phyloP scores from a whole-genome alignment of 2,329 filamentous ascomycete species.

The Hirsutella rhossiliensis region DNA sequence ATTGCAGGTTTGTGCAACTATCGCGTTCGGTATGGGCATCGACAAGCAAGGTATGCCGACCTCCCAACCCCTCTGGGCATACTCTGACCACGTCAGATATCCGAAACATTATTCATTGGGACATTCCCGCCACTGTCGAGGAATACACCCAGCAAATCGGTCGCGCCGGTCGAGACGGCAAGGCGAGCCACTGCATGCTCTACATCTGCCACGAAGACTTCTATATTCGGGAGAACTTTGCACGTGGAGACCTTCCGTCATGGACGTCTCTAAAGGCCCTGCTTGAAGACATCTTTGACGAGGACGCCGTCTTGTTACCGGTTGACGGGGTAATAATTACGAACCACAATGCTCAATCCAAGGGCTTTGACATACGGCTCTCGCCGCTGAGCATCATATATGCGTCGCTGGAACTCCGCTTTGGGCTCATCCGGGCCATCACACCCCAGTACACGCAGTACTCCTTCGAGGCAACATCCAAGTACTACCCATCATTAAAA shows the following conservation, averaged over 20 bases:
- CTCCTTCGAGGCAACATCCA: slow-evolving; percentile 27
- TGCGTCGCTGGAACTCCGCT: slow-evolving; percentile 47
- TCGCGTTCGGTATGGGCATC: slow-evolving; percentile 49
- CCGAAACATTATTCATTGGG: slow-evolving; percentile 41
- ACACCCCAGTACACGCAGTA: slow-evolving; percentile 47
- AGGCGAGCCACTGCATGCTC: slow-evolving; percentile 41
- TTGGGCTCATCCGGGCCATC: slow-evolving; percentile 40
- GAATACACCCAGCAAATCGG: slow-evolving; percentile 47
- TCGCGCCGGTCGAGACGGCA: slow-evolving; percentile 41
- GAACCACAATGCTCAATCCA: slow-evolving; percentile 30
- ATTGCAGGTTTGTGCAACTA: slow-evolving; percentile 28
- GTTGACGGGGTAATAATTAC: slow-evolving; percentile 17
- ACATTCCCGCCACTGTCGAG: slow-evolving; percentile 37
- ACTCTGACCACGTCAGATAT: slow-evolving; percentile 25
- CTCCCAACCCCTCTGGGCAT: neutral
- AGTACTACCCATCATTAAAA: slow-evolving; percentile 17
- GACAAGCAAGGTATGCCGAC: slow-evolving; percentile 28
- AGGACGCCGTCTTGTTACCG: slow-evolving; percentile 7
- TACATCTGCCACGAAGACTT: slow-evolving; percentile 46
- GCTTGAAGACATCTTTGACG: slow-evolving; percentile 37
- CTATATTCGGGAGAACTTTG: slow-evolving; percentile 46
- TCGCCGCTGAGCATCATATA: slow-evolving; percentile 41
- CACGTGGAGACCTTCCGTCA: slow-evolving; percentile 46
- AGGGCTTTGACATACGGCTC: slow-evolving; percentile 39
- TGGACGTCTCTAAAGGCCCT: slow-evolving; percentile 32